Base-by-base conservation (phyloP, 805 yeast genomes). In the Grigorovia humatica region DNA sequence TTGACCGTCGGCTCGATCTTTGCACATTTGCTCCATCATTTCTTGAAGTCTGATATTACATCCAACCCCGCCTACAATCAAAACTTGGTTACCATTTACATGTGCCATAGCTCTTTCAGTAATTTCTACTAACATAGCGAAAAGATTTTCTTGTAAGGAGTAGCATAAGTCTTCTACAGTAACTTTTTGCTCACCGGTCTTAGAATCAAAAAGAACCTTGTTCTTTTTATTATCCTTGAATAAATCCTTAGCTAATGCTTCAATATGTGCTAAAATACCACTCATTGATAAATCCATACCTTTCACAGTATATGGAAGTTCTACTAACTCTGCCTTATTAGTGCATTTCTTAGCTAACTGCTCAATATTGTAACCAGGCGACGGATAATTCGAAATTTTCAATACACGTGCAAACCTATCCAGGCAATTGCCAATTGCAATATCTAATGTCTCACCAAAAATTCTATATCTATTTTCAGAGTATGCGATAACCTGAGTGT, bases 71-170 rank as follows among this genome's bases (percentile, higher is more conserved):
- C 99, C 99, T 2, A 93, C 99, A 48, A 93, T 88, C 48, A 93
- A 73, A 18, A 93, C 99, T 65, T 90, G 96, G 54, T 79, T 78
- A 3, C 95, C 78, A 59, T 83, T 82, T 2, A 91, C 98, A 63
- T 93, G 99, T 0, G 99, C 99, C 95, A 93, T 86, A 2, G 99
- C 99, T 43, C 99, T 75, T 65, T 93, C 99, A 0, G 99, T 93
- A 59, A 93, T 93, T 67, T 93, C 99, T 17, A 93, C 97, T 54
- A 93, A 76, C 99, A 93, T 93, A 11, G 97, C 89, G 67, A 86
- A 93, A 30, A 93, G 70, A 40, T 88, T 85, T 62, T 93, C 99
- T 63, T 93, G 99, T 56, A 93, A 71, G 8, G 97, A 88, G 63
- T 81, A 93, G 66, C 99, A 93, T 48, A 93, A 74, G 65, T 95